phyloP scores from a whole-genome alignment of 176 grass and related monocot species.

The Stipa capillata region DNA sequence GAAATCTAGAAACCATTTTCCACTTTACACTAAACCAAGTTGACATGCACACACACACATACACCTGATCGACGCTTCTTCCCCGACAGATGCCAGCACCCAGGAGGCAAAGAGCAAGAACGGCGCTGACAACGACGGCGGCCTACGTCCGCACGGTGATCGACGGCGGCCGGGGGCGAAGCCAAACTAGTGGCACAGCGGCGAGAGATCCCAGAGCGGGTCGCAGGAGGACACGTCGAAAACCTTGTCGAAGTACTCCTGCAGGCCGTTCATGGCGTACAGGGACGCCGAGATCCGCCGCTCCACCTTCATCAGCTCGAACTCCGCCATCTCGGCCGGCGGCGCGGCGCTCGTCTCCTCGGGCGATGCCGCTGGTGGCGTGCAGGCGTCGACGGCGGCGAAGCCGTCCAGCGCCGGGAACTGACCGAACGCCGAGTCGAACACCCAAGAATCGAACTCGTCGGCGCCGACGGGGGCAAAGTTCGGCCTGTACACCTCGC shows the following conservation, averaged over 20 bases:
- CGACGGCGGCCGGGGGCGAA: background rate
- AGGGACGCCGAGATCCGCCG: slow-evolving; percentile 67
- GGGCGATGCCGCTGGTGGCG: background rate
- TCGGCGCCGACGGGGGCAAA: background rate
- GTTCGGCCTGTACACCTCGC: slow-evolving; percentile 46
- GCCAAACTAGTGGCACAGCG: slow-evolving; percentile 42
- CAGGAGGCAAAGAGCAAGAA: slow-evolving; percentile 23
- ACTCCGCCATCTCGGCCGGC: slow-evolving; percentile 43
- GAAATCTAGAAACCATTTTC: background rate
- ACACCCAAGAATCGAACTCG: slow-evolving; percentile 46
- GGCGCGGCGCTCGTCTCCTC: slow-evolving; percentile 1
- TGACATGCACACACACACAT: slow-evolving; percentile 6
- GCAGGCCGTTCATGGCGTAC: slow-evolving; percentile 66
- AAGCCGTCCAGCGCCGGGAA: slow-evolving; percentile 33
- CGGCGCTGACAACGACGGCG: background rate
- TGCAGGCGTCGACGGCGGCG: slow-evolving; percentile 2
- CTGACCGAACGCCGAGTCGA: slow-evolving; percentile 36
- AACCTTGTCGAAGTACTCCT: slow-evolving; percentile 76
- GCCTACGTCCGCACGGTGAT: background rate
- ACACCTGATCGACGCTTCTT: slow-evolving; percentile 3
- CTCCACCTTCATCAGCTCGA: slow-evolving; percentile 84
- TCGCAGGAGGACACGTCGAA: slow-evolving; percentile 43
- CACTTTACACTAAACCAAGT: slow-evolving; percentile 32
- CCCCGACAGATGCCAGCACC: background rate
- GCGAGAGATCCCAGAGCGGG: slow-evolving; percentile 48